Percentiles rank a stretch among this genome's conserved stretches.
These are phyloP conservation scores for Cicer cuneatum DNA, from an alignment of 306 rosid species.

Conservation along the genomic window DNA sequence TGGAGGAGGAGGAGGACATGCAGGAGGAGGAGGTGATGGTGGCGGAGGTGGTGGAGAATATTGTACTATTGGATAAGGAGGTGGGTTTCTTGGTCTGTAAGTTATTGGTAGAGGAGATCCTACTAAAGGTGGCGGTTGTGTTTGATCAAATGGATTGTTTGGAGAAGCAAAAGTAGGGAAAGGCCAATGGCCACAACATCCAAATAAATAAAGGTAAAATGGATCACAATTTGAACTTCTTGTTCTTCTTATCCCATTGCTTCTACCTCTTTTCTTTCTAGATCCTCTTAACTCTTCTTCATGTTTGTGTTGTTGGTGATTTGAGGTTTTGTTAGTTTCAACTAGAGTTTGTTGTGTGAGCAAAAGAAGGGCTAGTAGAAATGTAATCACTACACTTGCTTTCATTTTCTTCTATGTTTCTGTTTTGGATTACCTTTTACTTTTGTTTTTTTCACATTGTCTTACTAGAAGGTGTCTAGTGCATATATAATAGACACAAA, in stretches of 20 bases:
- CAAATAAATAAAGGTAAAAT: conserved; percentile 63
- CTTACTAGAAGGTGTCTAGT: conserved; percentile 9
- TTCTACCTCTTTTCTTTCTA: conserved; percentile 23
- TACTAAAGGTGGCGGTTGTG: conserved; percentile 40
- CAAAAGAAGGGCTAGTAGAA: conserved; percentile 52
- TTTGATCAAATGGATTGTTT: conserved; percentile 70
- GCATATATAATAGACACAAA: conserved; percentile 5
- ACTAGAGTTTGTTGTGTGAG: conserved; percentile 45
- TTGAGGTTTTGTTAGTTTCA: conserved; percentile 40
- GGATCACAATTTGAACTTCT: conserved; percentile 67
- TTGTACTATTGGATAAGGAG: background rate
- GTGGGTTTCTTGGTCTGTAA: conserved; percentile 37
- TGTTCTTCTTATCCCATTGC: conserved; percentile 29
- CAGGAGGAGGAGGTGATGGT: background rate
- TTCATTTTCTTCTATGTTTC: conserved; percentile 56
- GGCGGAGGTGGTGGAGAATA: background rate
- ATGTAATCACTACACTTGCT: conserved; percentile 42
- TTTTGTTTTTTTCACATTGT: background rate
- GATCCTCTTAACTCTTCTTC: conserved; percentile 43
- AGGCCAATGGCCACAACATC: conserved; percentile 80
- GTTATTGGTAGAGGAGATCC: conserved; percentile 52
- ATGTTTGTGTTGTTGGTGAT: conserved; percentile 40
- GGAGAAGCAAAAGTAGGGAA: conserved; percentile 68
- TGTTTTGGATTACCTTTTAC: background rate
- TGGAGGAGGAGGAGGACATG: conserved; percentile 1